Evolutionary conservation across 768 basidiomycete genomes (phyloP).

Genomic region (Boletus pseudo-olivaceus): DNA sequence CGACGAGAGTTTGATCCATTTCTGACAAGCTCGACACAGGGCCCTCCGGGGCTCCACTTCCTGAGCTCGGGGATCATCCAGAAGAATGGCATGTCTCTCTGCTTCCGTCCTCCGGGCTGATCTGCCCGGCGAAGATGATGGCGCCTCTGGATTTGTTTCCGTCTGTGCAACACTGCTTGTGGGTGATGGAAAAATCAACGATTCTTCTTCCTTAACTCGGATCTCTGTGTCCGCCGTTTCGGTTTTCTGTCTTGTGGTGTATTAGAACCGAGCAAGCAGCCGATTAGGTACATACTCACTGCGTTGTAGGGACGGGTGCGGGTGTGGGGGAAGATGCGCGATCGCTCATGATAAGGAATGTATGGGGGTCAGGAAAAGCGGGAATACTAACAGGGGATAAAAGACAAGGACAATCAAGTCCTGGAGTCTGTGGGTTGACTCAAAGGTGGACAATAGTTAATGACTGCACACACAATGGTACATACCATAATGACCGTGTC

Average conservation of each 20-base stretch:
- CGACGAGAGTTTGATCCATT: constrained; percentile 55
- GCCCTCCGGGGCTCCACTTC: constrained; percentile 49
- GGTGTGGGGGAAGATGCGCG: constrained; percentile 1
- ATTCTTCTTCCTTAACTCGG: constrained; percentile 16
- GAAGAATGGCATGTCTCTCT: constrained; percentile 50
- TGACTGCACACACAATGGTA: background rate
- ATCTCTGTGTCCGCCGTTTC: background rate
- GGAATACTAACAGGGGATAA: constrained; percentile 9
- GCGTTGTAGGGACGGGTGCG: background rate
- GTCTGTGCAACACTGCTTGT: background rate
- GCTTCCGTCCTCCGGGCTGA: constrained; percentile 27
- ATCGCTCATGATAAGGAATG: constrained; percentile 33
- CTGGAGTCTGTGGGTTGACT: background rate
- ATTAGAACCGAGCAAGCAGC: constrained; percentile 1
- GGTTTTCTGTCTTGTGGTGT: constrained; percentile 14
- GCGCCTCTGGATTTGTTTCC: background rate
- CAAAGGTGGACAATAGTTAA: background rate
- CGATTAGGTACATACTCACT: constrained; percentile 13
- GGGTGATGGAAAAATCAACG: constrained; percentile 3
- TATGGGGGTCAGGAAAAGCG: constrained; percentile 14
- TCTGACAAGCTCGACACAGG: constrained; percentile 58
- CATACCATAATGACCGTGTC: background rate
- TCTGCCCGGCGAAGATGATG: constrained; percentile 15
- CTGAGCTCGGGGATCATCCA: constrained; percentile 50
- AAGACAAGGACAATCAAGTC: constrained; percentile 14